phyloP scores from a whole-genome alignment of 2,329 filamentous ascomycete genomes.

The Cordyceps sp. region DNA sequence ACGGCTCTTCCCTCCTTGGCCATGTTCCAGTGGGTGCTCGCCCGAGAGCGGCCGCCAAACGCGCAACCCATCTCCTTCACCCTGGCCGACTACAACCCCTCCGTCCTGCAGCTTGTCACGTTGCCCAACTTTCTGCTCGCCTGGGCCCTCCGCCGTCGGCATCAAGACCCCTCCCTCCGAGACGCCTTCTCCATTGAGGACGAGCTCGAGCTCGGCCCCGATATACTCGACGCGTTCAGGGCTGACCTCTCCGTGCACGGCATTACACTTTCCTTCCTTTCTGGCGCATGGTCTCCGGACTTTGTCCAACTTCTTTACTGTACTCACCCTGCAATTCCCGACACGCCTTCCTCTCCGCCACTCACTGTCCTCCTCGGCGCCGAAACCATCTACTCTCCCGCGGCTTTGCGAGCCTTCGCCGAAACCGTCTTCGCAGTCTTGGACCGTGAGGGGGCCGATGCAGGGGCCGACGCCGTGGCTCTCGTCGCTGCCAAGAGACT shows the following conservation, averaged over 20 bases:
- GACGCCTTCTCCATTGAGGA: slow-evolving; percentile 32
- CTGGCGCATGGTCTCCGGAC: slow-evolving; percentile 54
- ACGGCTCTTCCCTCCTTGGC: slow-evolving; percentile 58
- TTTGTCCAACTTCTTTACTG: slow-evolving; percentile 43
- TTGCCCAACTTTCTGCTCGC: slow-evolving; percentile 61
- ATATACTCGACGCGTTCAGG: slow-evolving; percentile 41
- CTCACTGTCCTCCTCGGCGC: slow-evolving; percentile 48
- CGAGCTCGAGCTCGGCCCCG: slow-evolving; percentile 47
- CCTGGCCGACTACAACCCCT: slow-evolving; percentile 65
- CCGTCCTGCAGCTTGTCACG: slow-evolving; percentile 62
- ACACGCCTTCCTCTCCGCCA: not conserved
- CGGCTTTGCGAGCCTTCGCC: slow-evolving; percentile 51
- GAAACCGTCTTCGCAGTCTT: slow-evolving; percentile 47
- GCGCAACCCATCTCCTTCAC: slow-evolving; percentile 35
- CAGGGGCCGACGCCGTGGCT: slow-evolving; percentile 33
- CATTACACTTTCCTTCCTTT: slow-evolving; percentile 49
- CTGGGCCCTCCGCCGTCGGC: slow-evolving; percentile 36
- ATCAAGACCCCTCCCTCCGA: slow-evolving; percentile 18
- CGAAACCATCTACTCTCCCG: slow-evolving; percentile 72
- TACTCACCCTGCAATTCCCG: slow-evolving; percentile 4
- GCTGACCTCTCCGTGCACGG: slow-evolving; percentile 28
- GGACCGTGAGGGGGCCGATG: slow-evolving; percentile 18
- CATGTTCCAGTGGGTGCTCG: slow-evolving; percentile 45
- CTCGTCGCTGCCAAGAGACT: slow-evolving; percentile 62
- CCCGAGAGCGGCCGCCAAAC: slow-evolving; percentile 9